A percentile compares a stretch with the other conserved stretches of the same genome.
These are phyloP conservation scores for Aspergillus nanangensis DNA, from an alignment of 495 filamentous ascomycete species.

Conservation along the genomic window DNA sequence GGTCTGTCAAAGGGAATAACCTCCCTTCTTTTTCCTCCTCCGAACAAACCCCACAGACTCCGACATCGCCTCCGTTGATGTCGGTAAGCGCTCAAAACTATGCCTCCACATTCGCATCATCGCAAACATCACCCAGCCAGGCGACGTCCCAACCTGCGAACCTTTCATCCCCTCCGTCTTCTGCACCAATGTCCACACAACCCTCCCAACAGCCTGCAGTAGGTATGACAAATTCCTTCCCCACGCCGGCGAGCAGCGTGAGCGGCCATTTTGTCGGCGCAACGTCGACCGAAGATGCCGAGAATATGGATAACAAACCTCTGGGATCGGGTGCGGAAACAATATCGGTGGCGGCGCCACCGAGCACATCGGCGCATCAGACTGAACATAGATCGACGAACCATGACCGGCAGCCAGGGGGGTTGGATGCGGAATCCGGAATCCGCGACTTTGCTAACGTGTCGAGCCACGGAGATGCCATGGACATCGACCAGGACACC, in stretches of 20 bases:
- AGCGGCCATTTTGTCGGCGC: conserved; percentile 28
- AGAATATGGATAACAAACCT: conserved; percentile 23
- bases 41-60: conserved; percentile 41
- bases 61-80: conserved; percentile 51
- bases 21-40: conserved; percentile 21
- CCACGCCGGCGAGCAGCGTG: conserved; percentile 44
- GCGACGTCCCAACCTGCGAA: conserved; percentile 36
- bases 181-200: conserved; percentile 44
- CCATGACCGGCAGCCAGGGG: conserved; percentile 29
- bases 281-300: conserved; percentile 29
- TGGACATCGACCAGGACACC: conserved; percentile 34
- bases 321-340: conserved; percentile 15
- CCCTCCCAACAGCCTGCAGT: conserved; percentile 39
- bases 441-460: conserved; percentile 23
- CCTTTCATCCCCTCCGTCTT: conserved; percentile 41
- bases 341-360: conserved; percentile 9
- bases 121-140: conserved; percentile 44
- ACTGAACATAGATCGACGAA: conserved; percentile 33
- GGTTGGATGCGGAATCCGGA: conserved; percentile 12
- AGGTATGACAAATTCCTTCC: conserved; percentile 41
- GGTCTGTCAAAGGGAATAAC: conserved; percentile 37
- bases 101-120: conserved; percentile 42
- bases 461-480: conserved; percentile 24
- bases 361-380: conserved; percentile 17
- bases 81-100: conserved; percentile 46